phyloP scores from a whole-genome alignment of 106 monocot genomes.

The Dendrobium catenatum region DNA sequence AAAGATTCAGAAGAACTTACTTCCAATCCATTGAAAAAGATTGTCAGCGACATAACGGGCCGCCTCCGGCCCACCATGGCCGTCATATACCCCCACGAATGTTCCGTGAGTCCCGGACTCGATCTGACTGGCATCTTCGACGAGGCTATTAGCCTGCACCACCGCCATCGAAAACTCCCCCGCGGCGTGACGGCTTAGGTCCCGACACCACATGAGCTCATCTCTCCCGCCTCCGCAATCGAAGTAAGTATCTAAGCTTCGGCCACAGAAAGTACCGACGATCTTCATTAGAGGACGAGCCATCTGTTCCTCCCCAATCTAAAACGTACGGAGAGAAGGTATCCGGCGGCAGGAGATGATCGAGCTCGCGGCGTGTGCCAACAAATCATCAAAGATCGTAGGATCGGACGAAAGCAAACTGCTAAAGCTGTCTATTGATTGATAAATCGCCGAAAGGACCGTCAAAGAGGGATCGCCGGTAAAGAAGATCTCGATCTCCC shows the following conservation, averaged over 20 bases:
- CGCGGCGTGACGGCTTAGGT: constrained; percentile 37
- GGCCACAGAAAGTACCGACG: neutral
- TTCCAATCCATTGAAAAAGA: neutral
- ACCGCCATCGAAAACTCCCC: constrained; percentile 85
- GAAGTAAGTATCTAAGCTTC: constrained; percentile 8
- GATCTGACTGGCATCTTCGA: constrained; percentile 73
- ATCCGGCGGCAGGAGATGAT: neutral
- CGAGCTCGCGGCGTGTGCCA: neutral
- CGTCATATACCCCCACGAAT: constrained; percentile 17
- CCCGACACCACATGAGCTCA: constrained; percentile 53
- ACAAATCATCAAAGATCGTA: neutral
- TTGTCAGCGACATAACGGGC: constrained; percentile 7
- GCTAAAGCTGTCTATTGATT: neutral
- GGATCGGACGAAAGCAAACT: neutral
- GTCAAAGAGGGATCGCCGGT: neutral
- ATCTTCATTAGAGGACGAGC: neutral
- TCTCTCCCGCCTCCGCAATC: constrained; percentile 23
- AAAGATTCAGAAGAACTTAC: neutral
- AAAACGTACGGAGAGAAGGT: neutral
- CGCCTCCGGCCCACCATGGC: constrained; percentile 18
- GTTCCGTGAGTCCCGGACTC: constrained; percentile 38
- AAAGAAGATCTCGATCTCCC: neutral
- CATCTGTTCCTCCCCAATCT: neutral
- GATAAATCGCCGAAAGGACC: neutral
- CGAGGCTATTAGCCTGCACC: constrained; percentile 56